These are phyloP conservation scores for Diplocarpon rosae DNA, from an alignment of 2,329 filamentous ascomycete species.

Conservation along the genomic window DNA sequence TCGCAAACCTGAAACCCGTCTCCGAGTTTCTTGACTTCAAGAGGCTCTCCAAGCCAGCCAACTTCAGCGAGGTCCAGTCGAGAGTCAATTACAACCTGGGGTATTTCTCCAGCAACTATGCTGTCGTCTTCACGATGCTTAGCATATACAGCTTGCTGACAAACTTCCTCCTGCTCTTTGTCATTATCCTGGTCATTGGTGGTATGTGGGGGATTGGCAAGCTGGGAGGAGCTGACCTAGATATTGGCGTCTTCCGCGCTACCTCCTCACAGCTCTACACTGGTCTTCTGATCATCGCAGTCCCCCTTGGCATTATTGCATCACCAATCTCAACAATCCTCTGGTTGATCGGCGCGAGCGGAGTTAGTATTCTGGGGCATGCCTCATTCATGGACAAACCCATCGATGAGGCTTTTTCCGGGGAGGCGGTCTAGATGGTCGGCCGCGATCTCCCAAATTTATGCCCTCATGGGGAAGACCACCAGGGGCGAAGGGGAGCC, in stretches of 20 bases:
- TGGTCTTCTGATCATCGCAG: conserved; percentile 66
- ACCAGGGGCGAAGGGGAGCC: conserved; percentile 75
- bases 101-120: conserved; percentile 98
- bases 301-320: conserved; percentile 76
- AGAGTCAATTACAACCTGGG: conserved; percentile 94
- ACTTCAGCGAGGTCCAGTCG: conserved; percentile 82
- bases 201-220: conserved; percentile 90
- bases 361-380: conserved; percentile 89
- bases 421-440: conserved; percentile 99
- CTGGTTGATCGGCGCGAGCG: conserved; percentile 93
- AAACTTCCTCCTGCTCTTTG: conserved; percentile 78
- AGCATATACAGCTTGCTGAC: conserved; percentile 91
- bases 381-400: conserved; percentile 95
- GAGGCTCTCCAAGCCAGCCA: conserved; percentile 85
- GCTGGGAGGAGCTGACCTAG: conserved; percentile 78
- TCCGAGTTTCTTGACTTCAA: conserved; percentile 95
- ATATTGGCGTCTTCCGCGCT: conserved; percentile 71
- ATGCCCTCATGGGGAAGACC: conserved; percentile 99
- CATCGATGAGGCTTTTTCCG: conserved; percentile 99
- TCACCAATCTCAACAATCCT: conserved; percentile 77
- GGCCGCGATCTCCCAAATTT: conserved; percentile 95
- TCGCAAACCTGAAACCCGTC: conserved; percentile 83
- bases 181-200: conserved; percentile 75
- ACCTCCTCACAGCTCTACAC: conserved; percentile 94
- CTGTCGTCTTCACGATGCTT: conserved; percentile 85